Evolutionary conservation across 2,329 filamentous ascomycete species (phyloP).

Genomic region (Neodidymelliopsis sp.): DNA sequence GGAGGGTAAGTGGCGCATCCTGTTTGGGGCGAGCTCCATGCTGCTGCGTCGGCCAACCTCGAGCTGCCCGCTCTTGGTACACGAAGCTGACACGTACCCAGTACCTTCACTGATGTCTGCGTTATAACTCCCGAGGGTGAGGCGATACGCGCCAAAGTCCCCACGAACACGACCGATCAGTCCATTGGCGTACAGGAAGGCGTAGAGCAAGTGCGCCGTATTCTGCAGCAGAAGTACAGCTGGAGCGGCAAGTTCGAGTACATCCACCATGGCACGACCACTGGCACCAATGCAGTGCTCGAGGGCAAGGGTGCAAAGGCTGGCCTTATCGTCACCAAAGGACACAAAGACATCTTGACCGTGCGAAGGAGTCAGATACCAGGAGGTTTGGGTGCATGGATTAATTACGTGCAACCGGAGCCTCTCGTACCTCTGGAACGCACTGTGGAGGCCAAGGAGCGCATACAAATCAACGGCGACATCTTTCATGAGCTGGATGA

Average conservation of each 20-base stretch:
- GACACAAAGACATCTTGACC: constrained; percentile 59
- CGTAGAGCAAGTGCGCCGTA: constrained; percentile 52
- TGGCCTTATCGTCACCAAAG: constrained; percentile 57
- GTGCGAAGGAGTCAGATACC: constrained; percentile 60
- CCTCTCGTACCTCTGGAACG: constrained; percentile 59
- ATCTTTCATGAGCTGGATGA: constrained; percentile 52
- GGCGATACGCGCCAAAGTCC: constrained; percentile 56
- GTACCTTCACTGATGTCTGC: constrained; percentile 59
- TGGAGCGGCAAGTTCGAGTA: constrained; percentile 58
- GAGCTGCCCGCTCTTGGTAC: background rate
- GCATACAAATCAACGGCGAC: constrained; percentile 54
- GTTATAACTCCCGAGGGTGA: constrained; percentile 56
- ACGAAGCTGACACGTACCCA: constrained; percentile 22
- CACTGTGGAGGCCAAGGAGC: constrained; percentile 56
- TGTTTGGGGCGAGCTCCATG: background rate
- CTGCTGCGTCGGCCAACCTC: background rate
- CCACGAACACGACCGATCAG: constrained; percentile 56
- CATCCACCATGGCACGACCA: constrained; percentile 60
- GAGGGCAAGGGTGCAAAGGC: constrained; percentile 60
- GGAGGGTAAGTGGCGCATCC: constrained; percentile 38
- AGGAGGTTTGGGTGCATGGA: constrained; percentile 59
- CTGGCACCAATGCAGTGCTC: constrained; percentile 59
- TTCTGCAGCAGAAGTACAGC: constrained; percentile 48
- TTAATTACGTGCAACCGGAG: constrained; percentile 57
- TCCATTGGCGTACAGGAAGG: constrained; percentile 58